A percentile compares a stretch with the other conserved stretches of the same genome.
These are phyloP conservation scores for Neurospora sp. DNA, from an alignment of 495 filamentous ascomycete species.

Conservation along the genomic window DNA sequence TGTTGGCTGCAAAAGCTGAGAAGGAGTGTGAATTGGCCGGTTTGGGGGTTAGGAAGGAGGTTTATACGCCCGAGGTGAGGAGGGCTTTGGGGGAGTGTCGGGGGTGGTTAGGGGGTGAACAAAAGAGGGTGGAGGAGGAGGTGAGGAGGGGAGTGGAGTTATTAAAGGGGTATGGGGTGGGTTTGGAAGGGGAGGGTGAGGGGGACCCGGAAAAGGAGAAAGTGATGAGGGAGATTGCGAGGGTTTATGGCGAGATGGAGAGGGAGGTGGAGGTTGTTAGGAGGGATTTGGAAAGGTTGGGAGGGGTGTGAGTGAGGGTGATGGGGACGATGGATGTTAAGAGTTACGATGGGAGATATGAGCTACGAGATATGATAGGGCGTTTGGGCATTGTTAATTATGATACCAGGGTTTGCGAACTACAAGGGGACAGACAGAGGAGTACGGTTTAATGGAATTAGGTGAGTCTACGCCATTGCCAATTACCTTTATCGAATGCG, in stretches of 20 bases:
- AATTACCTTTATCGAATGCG: no score
- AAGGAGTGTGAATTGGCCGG: conserved; percentile 24
- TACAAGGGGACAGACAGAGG: no score
- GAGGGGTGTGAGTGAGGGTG: conserved; percentile 8
- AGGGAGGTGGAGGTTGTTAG: conserved; percentile 45
- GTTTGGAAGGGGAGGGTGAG: background rate
- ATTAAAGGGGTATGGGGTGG: background rate
- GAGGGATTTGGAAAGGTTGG: conserved; percentile 47
- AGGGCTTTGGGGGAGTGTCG: conserved; percentile 35
- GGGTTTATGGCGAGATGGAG: conserved; percentile 46
- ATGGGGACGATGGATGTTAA: no score
- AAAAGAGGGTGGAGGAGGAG: conserved; percentile 27
- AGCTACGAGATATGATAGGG: no score
- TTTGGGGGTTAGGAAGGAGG: conserved; percentile 4
- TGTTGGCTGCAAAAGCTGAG: conserved; percentile 41
- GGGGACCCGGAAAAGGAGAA: conserved; percentile 18
- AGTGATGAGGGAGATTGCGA: conserved; percentile 45
- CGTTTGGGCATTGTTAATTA: no score
- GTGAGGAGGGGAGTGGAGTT: conserved; percentile 8
- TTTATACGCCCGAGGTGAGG: conserved; percentile 7
- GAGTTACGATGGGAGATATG: no score
- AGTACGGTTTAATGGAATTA: no score
- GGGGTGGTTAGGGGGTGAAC: conserved; percentile 14
- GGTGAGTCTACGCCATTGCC: no score
- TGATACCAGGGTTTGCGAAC: no score